Base-by-base conservation (phyloP, 176 grass and related monocot species). In the Elymus sibiricus region DNA sequence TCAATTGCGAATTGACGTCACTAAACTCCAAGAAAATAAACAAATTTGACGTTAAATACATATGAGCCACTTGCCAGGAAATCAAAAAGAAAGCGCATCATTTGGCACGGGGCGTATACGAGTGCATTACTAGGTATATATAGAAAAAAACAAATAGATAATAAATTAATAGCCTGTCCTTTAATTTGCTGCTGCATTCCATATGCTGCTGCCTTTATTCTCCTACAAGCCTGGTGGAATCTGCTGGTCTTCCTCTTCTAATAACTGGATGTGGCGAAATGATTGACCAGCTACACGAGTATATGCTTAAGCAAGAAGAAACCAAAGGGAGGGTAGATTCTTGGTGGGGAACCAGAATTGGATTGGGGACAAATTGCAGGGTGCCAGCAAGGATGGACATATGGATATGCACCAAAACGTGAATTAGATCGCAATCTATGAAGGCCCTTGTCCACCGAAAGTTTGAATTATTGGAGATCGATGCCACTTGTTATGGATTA, bases 391-490 rank as follows among this genome's bases (percentile, higher is more conserved):
- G 32, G 84, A 71, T 11, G 16, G 64, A 15, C 11, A 1, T 47
- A 15, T 24, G 2, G 10, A 42, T 64, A 10, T 21, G 78, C 39
- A 22, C 83, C 28, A 1, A 7, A 28, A 65, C 43, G n/a, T 43
- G 7, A 25, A 25, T 15, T 70, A 21, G 16, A n/a, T 34, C 6
- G 43, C 4, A 4, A 49, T 77, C 71, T 43, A 0, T 21, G 63
- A 42, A 47, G 34, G 74, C 80, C n/a, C 40, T 26, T 67, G 69
- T 63, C 49, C 37, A 76, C 85, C 85, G 81, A 91, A 87, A 91
- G 85, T 58, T 5, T 2, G 17, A 7, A 68, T 68, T 76, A 49
- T 59, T 80, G 9, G 3, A 46, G 26, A 75, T 17, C 6, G 0
- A n/a, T 82, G 42, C 28, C 12, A 22, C 7, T 19, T 5, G 2